Evolutionary conservation across 805 yeast species (phyloP), one percentile per base, ranked within the genome.

Genomic region (Saturnispora kantuleensis): DNA sequence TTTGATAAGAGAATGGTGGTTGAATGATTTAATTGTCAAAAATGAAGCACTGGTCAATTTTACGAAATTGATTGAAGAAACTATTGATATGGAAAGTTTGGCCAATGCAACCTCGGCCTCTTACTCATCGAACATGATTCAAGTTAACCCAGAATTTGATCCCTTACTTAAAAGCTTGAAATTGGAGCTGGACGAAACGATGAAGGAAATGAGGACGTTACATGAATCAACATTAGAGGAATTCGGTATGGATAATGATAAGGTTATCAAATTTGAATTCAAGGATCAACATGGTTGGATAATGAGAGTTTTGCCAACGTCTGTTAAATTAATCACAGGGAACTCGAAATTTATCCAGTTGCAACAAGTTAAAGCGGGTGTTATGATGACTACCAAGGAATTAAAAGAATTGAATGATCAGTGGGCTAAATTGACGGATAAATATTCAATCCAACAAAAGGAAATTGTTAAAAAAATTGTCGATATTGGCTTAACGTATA

Each of bases 241-340:
- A 52, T 71, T 93, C 32, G 74, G 76, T 11, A 77, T 88, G 63
- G 97, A 89, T 48, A 70, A 82, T 3, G 96, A 86, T 47, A 87
- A 88, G 66, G 88, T 88, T 61, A 71, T 93, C 51, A 93, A 93
- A 60, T 65, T 93, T 40, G 98, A 93, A 59, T 77, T 83, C 45
- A 96, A 90, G 58, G 84, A 75, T 50, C 77, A 74, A 26, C 94
- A 86, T 61, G 97, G 97, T 16, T 89, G 96, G 95, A 87, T 96
- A 61, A 77, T 90, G 72, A 72, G 97, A 53, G 74, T 93, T 17
- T 93, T 98, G 1, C 76, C 98, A 61, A 81, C 77, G 45, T 97
- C 93, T 56, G 89, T 96, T 2, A 70, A 82, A 10, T 81, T 84
- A 16, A 68, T 93, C 47, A 76, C 97, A 54, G 75, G 74, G 10